Conservation (phyloP, 2,329 filamentous ascomycete genomes). For the Diplodia intermedia region DNA sequence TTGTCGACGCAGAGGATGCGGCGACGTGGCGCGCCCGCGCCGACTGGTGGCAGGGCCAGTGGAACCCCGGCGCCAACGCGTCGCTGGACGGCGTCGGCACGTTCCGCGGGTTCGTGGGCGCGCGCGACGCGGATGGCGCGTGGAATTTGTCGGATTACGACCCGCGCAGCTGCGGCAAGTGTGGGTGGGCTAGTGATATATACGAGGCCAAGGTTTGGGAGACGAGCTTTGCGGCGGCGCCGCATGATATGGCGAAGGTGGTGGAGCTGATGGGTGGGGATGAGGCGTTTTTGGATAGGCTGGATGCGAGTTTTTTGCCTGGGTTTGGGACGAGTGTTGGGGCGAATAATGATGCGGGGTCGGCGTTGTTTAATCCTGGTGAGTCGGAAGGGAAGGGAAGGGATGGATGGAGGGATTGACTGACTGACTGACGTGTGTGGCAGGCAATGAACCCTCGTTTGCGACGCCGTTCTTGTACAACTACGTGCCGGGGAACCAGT, state of each 20-base stretch:
- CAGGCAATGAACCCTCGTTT: conserved; percentile 51
- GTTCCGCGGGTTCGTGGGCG: conserved; percentile 43
- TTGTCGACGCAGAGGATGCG: conserved; percentile 29
- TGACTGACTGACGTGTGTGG: neutral
- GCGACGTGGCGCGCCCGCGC: conserved; percentile 47
- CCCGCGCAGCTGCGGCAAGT: conserved; percentile 51
- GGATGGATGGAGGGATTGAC: no score
- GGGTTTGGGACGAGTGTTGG: conserved; percentile 46
- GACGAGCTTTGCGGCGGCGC: conserved; percentile 54
- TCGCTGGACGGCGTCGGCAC: conserved; percentile 41
- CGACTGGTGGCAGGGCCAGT: conserved; percentile 53
- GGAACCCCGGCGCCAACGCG: conserved; percentile 46
- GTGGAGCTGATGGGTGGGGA: conserved; percentile 54
- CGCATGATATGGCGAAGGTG: conserved; percentile 52
- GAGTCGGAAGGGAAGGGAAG: neutral
- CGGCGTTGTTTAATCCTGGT: conserved; percentile 37
- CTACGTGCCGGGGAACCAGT: conserved; percentile 43
- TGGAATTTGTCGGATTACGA: conserved; percentile 48
- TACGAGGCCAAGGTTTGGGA: conserved; percentile 49
- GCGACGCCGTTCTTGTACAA: conserved; percentile 52
- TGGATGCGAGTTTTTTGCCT: conserved; percentile 52
- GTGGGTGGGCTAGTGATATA: conserved; percentile 51
- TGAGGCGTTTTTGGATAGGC: conserved; percentile 47
- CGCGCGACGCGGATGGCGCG: conserved; percentile 38
- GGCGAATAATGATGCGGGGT: conserved; percentile 41